These are phyloP conservation scores for Primulina eburnea DNA, from an alignment of 257 asterid genomes.

Conservation along the genomic window DNA sequence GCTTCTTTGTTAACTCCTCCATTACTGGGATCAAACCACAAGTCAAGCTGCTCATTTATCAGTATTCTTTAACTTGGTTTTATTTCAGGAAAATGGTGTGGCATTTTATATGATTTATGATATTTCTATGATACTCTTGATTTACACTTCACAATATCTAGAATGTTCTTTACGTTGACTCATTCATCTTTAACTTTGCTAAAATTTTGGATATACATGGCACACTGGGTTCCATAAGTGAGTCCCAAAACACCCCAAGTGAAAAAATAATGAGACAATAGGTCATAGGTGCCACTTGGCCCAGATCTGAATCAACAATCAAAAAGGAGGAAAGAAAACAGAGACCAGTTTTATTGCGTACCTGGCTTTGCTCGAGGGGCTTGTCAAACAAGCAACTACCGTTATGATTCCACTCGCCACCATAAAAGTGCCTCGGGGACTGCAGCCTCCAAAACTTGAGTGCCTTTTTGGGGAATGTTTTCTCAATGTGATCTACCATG, in stretches of 20 bases:
- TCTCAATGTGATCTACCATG: conserved; percentile 66
- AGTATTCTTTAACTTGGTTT: conserved; percentile 13
- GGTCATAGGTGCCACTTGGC: not conserved
- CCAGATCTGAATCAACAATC: not conserved
- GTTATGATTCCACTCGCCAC: conserved; percentile 96
- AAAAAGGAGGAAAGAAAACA: not conserved
- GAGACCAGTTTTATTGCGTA: conserved; percentile 18
- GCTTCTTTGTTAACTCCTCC: conserved; percentile 91
- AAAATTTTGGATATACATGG: not conserved
- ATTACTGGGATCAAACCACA: conserved; percentile 80
- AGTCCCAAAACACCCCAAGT: not conserved
- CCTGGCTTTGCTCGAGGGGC: conserved; percentile 78
- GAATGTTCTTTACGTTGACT: not conserved
- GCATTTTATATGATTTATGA: not conserved
- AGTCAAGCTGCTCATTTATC: conserved; percentile 66
- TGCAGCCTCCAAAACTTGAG: conserved; percentile 89
- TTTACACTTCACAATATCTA: not conserved
- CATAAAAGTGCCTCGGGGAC: conserved; percentile 93
- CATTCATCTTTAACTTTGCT: not conserved
- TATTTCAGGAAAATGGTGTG: not conserved
- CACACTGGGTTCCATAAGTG: not conserved
- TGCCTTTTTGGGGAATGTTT: conserved; percentile 50
- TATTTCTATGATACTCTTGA: not conserved
- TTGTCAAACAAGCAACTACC: conserved; percentile 83
- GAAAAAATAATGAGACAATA: not conserved